Percentiles rank a stretch among this genome's conserved stretches.
These are phyloP conservation scores for Nothophytophthora sp. DNA, from an alignment of 352 stramenopile species.

Conservation along the genomic window DNA sequence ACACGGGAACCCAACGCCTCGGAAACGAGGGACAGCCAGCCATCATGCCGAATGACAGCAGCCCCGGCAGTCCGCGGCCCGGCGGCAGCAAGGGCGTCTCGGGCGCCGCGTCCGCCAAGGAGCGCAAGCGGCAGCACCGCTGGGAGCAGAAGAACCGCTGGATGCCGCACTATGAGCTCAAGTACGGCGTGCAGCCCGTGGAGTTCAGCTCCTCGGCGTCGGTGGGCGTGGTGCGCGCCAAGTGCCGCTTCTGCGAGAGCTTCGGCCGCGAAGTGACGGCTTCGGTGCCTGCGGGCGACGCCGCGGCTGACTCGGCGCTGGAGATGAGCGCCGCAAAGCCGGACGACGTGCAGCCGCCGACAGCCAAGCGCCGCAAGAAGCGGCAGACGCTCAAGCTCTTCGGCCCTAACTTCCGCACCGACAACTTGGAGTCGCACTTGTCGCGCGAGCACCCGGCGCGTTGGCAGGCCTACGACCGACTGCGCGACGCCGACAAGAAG, in stretches of 20 bases:
- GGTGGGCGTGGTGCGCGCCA: slow-evolving; percentile 40
- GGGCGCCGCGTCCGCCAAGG: slow-evolving; percentile 22
- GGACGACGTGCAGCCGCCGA: neutral
- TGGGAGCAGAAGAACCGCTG: slow-evolving; percentile 70
- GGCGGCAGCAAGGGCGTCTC: no score
- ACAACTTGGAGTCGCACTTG: slow-evolving; percentile 59
- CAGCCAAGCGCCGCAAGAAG: slow-evolving; percentile 50
- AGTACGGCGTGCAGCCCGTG: slow-evolving; percentile 56
- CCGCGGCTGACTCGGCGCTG: no score
- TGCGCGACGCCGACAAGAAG: slow-evolving; percentile 48
- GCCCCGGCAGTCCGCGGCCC: neutral
- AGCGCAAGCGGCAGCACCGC: slow-evolving; percentile 58
- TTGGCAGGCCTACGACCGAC: slow-evolving; percentile 54
- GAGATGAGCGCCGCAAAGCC: no score
- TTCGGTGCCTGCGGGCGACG: no score
- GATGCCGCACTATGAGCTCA: slow-evolving; percentile 64
- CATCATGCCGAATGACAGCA: neutral
- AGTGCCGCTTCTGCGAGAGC: slow-evolving; percentile 63
- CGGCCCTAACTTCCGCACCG: slow-evolving; percentile 56
- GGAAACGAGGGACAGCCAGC: neutral
- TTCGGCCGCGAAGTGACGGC: slow-evolving; percentile 51
- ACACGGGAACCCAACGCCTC: no score
- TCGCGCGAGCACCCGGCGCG: slow-evolving; percentile 46
- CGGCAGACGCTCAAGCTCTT: slow-evolving; percentile 65
- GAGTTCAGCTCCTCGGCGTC: slow-evolving; percentile 27